These are phyloP conservation scores for Massarina eburnea DNA, from an alignment of 2,329 filamentous ascomycete species.

Conservation along the genomic window DNA sequence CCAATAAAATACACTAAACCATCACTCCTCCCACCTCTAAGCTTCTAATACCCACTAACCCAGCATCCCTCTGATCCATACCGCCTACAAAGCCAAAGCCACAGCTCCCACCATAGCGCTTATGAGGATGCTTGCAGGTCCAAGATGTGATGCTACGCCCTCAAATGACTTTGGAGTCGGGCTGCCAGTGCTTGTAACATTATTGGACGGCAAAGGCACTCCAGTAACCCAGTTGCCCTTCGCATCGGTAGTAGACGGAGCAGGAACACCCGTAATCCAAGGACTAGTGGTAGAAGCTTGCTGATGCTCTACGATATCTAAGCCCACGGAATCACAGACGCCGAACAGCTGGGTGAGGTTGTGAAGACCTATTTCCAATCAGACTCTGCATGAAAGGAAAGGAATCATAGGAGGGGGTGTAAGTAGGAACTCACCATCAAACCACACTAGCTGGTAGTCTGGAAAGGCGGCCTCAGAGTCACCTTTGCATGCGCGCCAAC, in stretches of 20 bases:
- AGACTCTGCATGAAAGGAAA: too few species aligned
- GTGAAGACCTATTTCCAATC: conserved; percentile 8
- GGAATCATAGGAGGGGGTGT: neutral
- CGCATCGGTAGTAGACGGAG: conserved; percentile 1
- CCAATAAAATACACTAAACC: too few species aligned
- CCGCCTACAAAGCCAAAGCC: neutral
- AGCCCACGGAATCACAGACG: conserved; percentile 6
- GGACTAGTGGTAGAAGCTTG: neutral
- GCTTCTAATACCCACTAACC: too few species aligned
- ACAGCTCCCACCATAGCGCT: neutral
- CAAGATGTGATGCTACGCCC: neutral
- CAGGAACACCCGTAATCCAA: conserved; percentile 2
- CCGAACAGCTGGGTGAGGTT: conserved; percentile 3
- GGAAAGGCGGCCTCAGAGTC: neutral
- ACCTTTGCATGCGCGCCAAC: conserved; percentile 8
- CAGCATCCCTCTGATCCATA: too few species aligned
- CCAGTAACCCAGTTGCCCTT: conserved; percentile 5
- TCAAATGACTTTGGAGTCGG: conserved; percentile 1
- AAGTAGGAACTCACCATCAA: conserved; percentile 7
- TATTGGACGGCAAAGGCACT: conserved; percentile 1
- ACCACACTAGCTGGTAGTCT: conserved; percentile 12
- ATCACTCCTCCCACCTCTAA: too few species aligned
- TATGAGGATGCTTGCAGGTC: neutral
- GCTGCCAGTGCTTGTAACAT: neutral
- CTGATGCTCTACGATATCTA: neutral